Evolutionary conservation across 2,329 filamentous ascomycete species (phyloP).

Genomic region (Aspergillus fischeri): DNA sequence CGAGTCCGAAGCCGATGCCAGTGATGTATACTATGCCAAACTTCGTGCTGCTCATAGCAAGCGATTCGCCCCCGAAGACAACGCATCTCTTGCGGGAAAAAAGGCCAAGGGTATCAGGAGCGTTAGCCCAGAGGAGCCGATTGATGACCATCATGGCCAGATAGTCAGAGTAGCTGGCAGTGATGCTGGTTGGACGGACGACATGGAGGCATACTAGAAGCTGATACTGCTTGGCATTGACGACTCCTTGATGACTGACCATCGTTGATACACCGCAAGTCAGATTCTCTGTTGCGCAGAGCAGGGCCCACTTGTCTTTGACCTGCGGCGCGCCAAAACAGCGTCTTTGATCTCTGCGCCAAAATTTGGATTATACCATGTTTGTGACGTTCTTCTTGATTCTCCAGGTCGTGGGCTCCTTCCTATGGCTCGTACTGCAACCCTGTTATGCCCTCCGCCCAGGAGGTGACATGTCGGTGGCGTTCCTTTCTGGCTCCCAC

Average conservation of each 20-base stretch:
- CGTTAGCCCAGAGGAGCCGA: slow-evolving; percentile 41
- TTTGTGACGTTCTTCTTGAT: slow-evolving; percentile 19
- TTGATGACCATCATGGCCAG: slow-evolving; percentile 40
- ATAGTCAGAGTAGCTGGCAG: slow-evolving; percentile 47
- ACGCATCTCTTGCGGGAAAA: slow-evolving; percentile 34
- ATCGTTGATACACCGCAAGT: slow-evolving; percentile 6
- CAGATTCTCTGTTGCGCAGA: not conserved
- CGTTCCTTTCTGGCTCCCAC: slow-evolving; percentile 2
- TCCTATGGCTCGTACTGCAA: slow-evolving; percentile 1
- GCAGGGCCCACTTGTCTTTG: slow-evolving; percentile 8
- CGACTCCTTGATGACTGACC: slow-evolving; percentile 24
- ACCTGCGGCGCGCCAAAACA: slow-evolving; percentile 4
- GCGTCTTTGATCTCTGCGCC: slow-evolving; percentile 20
- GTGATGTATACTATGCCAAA: slow-evolving; percentile 76
- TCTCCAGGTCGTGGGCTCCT: slow-evolving; percentile 16
- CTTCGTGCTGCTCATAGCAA: slow-evolving; percentile 66
- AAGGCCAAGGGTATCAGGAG: slow-evolving; percentile 46
- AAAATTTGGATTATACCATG: slow-evolving; percentile 29
- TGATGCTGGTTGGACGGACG: slow-evolving; percentile 53
- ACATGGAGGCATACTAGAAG: slow-evolving; percentile 41
- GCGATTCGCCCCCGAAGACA: slow-evolving; percentile 48
- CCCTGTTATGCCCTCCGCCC: not conserved
- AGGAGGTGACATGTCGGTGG: slow-evolving; percentile 4
- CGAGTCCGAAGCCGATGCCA: slow-evolving; percentile 68
- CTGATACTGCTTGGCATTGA: slow-evolving; percentile 20